Percentiles rank a stretch among this genome's conserved stretches.
Evolutionary conservation across 768 basidiomycete species (phyloP).

Genomic region (Lentinula edodes): DNA sequence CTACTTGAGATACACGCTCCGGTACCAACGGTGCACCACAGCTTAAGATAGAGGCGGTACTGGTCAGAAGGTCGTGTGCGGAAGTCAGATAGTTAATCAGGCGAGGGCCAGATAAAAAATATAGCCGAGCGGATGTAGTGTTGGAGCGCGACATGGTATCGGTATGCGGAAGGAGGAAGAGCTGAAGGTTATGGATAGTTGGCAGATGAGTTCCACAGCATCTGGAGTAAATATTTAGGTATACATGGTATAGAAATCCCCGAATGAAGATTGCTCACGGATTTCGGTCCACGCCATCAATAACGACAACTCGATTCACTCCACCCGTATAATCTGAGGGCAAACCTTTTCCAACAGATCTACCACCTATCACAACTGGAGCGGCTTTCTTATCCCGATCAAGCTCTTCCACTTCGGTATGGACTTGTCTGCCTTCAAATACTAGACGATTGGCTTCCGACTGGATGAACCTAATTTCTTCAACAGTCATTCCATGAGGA

Average conservation of each 20-base stretch:
- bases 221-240: slow-evolving; percentile 25
- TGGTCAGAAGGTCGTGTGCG: slow-evolving; percentile 50
- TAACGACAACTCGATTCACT: slow-evolving; percentile 73
- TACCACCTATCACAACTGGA: slow-evolving; percentile 35
- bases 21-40: slow-evolving; percentile 64
- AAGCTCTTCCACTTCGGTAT: slow-evolving; percentile 73
- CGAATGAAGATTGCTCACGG: slow-evolving; percentile 41
- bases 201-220: slow-evolving; percentile 86
- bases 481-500: slow-evolving; percentile 56
- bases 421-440: slow-evolving; percentile 59
- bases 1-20: slow-evolving; percentile 60
- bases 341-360: slow-evolving; percentile 52
- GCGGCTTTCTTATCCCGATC: slow-evolving; percentile 29
- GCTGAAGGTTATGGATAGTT: slow-evolving; percentile 64
- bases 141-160: slow-evolving; percentile 58
- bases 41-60: slow-evolving; percentile 56
- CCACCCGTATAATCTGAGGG: slow-evolving; percentile 74
- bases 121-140: slow-evolving; percentile 64
- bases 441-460: slow-evolving; percentile 61
- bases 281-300: slow-evolving; percentile 77
- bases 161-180: slow-evolving; percentile 67
- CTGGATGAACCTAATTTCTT: slow-evolving; percentile 61
- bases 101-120: slow-evolving; percentile 80
- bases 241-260: slow-evolving; percentile 9
- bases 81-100: slow-evolving; percentile 57